These are phyloP conservation scores for Annulohypoxylon stygium DNA, from an alignment of 495 filamentous ascomycete genomes.

Conservation along the genomic window DNA sequence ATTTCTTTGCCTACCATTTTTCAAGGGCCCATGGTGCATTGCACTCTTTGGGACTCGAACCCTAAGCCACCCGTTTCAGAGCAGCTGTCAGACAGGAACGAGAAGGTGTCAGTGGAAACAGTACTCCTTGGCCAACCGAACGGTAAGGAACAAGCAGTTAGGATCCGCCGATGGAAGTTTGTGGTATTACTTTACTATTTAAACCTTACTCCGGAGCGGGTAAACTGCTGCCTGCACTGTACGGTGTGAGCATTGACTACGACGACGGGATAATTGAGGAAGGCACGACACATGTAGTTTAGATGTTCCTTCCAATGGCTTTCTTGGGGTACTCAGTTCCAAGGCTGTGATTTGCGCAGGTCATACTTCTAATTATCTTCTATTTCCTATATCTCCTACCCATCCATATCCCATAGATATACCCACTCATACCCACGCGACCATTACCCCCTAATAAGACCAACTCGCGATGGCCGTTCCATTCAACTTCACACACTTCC, in stretches of 20 bases:
- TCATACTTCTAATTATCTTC: neutral
- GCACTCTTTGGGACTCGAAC: neutral
- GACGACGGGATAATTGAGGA: no score
- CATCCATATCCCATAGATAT: neutral
- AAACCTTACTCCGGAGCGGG: no score
- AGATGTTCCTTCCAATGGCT: neutral
- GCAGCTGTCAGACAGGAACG: neutral
- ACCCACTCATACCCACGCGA: neutral
- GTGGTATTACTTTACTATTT: no score
- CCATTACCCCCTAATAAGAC: conserved; percentile 2
- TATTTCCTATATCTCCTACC: neutral
- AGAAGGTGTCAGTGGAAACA: neutral
- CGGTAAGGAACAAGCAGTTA: no score
- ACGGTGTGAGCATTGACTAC: no score
- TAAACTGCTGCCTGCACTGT: no score
- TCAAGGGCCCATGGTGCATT: neutral
- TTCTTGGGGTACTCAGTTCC: no score
- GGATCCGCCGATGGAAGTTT: no score
- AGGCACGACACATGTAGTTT: neutral
- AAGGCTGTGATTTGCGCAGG: neutral
- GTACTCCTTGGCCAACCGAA: no score
- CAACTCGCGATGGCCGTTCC: conserved; percentile 20
- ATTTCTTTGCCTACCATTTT: neutral
- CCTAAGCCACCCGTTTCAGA: neutral
- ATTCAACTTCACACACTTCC: conserved; percentile 11